Conservation (phyloP, 192 early-diverging fungal genomes). For the Backusella macrospora region DNA sequence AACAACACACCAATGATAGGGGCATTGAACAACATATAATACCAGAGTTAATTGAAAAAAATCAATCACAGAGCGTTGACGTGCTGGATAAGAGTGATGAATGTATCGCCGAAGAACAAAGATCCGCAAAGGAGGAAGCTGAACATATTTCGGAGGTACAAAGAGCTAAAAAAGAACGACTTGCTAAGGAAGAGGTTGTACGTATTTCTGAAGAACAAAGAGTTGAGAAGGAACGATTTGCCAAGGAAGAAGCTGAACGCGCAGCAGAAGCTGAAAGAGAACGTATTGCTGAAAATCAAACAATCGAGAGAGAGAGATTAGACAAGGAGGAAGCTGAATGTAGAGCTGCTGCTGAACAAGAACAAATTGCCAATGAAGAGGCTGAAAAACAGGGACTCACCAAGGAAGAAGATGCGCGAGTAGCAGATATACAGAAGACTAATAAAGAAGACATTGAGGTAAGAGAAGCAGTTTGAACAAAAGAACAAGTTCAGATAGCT, state of each 20-base stretch:
- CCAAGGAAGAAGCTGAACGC: too few relatives aligned
- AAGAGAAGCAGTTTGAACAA: background rate
- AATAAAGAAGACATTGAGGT: background rate
- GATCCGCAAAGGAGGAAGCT: too few relatives aligned
- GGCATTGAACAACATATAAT: background rate
- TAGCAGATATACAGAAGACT: background rate
- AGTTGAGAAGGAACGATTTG: too few relatives aligned
- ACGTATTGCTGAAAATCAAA: too few relatives aligned
- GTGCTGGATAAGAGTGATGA: too few relatives aligned
- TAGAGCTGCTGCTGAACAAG: background rate
- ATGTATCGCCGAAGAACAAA: too few relatives aligned
- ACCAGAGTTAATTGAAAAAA: background rate
- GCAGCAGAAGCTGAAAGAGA: too few relatives aligned
- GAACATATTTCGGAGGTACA: background rate
- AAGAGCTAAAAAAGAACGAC: background rate
- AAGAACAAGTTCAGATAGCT: background rate
- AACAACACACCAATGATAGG: background rate
- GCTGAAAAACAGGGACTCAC: background rate
- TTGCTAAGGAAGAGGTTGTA: background rate
- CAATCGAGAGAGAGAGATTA: background rate
- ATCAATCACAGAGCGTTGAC: background rate
- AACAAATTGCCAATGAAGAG: background rate
- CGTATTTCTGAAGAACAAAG: too few relatives aligned
- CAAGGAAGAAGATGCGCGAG: background rate
- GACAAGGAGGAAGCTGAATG: background rate